Conservation (phyloP, 1,284 basidiomycete species). For the Grifola frondosa region DNA sequence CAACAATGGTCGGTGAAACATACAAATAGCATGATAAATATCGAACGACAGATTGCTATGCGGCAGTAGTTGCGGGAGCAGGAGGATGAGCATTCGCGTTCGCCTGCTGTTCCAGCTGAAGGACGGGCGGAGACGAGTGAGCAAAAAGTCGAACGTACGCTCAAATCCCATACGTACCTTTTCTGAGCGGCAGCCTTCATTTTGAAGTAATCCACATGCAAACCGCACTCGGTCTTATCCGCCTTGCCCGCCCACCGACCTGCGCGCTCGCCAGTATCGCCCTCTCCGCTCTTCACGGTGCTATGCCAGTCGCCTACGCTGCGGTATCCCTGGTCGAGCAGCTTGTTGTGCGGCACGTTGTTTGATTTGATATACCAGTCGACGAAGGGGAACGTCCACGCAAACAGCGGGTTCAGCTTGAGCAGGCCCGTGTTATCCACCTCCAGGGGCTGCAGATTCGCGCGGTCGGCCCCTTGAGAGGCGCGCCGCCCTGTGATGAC, state of each 20-base stretch:
- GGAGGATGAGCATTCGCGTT: too few species aligned
- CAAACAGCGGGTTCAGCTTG: constrained; percentile 93
- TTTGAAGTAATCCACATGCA: constrained; percentile 86
- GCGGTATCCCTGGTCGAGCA: constrained; percentile 90
- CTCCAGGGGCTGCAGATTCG: constrained; percentile 83
- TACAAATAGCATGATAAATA: too few species aligned
- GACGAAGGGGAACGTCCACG: constrained; percentile 87
- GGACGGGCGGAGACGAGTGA: too few species aligned
- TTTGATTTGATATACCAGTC: constrained; percentile 86
- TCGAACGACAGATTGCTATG: too few species aligned
- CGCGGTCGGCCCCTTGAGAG: constrained; percentile 89
- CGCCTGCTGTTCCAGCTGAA: constrained; percentile 18
- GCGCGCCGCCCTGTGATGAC: constrained; percentile 94
- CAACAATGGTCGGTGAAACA: too few species aligned
- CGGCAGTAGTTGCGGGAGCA: constrained; percentile 1
- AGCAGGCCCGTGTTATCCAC: constrained; percentile 89
- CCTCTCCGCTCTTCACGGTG: constrained; percentile 70
- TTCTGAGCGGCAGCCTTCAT: constrained; percentile 56
- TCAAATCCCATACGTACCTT: constrained; percentile 28
- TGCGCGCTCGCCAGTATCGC: constrained; percentile 79
- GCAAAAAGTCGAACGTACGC: too few species aligned
- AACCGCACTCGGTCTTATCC: constrained; percentile 93
- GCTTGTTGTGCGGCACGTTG: constrained; percentile 85
- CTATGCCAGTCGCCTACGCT: constrained; percentile 98
- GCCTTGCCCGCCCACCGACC: constrained; percentile 89